Percentiles rank a stretch among this genome's conserved stretches.
phyloP scores from a whole-genome alignment of 495 filamentous ascomycete species.

The Geopyxis carbonaria region DNA sequence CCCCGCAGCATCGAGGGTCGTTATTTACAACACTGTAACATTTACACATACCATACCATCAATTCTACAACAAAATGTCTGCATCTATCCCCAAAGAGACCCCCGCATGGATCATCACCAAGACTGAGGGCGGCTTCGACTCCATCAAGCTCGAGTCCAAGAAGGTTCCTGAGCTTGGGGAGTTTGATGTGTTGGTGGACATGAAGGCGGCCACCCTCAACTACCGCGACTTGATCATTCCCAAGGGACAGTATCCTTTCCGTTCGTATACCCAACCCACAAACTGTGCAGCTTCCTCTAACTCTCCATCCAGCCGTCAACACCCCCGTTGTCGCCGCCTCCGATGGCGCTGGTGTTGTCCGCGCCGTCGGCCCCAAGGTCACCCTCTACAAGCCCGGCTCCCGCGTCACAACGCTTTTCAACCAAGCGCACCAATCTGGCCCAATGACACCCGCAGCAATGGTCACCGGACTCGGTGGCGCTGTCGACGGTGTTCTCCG shows the following conservation, averaged over 20 bases:
- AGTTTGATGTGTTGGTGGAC: slow-evolving; percentile 16
- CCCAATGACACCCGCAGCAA: slow-evolving; percentile 9
- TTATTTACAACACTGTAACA: no score
- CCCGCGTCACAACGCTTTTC: slow-evolving; percentile 29
- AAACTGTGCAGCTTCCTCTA: no score
- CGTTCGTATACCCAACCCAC: slow-evolving; percentile 5
- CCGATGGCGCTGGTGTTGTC: slow-evolving; percentile 23
- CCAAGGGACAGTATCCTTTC: slow-evolving; percentile 12
- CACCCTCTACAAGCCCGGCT: slow-evolving; percentile 29
- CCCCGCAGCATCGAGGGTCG: no score
- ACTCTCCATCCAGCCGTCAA: slow-evolving; percentile 1
- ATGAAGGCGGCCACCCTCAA: slow-evolving; percentile 9
- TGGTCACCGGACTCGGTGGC: slow-evolving; percentile 38
- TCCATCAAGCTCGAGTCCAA: slow-evolving; percentile 8
- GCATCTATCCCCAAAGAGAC: neutral
- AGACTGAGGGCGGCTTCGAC: neutral
- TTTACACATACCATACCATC: no score
- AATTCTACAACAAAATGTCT: no score
- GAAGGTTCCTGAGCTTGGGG: slow-evolving; percentile 2
- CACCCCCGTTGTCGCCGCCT: neutral
- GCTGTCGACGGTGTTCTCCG: slow-evolving; percentile 40
- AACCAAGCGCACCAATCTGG: slow-evolving; percentile 17
- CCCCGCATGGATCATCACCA: slow-evolving; percentile 4
- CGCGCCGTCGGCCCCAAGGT: slow-evolving; percentile 28
- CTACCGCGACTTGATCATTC: slow-evolving; percentile 9